A percentile compares a stretch with the other conserved stretches of the same genome.
Evolutionary conservation across 2,329 filamentous ascomycete species (phyloP).

Genomic region (Ascochyta clinopodiicola): DNA sequence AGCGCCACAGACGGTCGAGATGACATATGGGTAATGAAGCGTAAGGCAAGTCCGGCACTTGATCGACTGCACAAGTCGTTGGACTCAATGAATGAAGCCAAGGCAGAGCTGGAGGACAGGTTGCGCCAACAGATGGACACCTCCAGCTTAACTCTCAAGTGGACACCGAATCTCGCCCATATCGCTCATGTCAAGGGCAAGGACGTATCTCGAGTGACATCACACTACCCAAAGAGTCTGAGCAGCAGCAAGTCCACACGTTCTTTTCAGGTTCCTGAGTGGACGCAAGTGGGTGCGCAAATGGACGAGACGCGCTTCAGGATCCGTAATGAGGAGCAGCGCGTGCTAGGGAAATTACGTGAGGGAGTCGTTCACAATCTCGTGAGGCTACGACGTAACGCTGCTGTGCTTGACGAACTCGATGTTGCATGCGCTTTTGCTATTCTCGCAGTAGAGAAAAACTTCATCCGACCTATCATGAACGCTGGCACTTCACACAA

Average conservation of each 20-base stretch:
- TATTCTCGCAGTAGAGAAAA: constrained; percentile 74
- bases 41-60: constrained; percentile 70
- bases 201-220: constrained; percentile 55
- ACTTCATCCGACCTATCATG: constrained; percentile 75
- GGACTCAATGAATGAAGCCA: constrained; percentile 65
- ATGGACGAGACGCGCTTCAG: constrained; percentile 79
- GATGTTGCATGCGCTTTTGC: constrained; percentile 91
- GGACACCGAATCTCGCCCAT: constrained; percentile 86
- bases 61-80: constrained; percentile 72
- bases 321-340: constrained; percentile 84
- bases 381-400: constrained; percentile 85
- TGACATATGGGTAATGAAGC: constrained; percentile 69
- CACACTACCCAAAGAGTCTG: constrained; percentile 61
- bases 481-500: constrained; percentile 70
- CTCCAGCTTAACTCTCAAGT: constrained; percentile 73
- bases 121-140: constrained; percentile 65
- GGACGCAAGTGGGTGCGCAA: constrained; percentile 79
- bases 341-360: constrained; percentile 77
- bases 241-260: constrained; percentile 83
- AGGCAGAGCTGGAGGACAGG: constrained; percentile 63
- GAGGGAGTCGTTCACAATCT: constrained; percentile 80
- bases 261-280: constrained; percentile 82
- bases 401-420: constrained; percentile 88
- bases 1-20: constrained; percentile 48
- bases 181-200: constrained; percentile 90